Evolutionary conservation across 75 land plant species (phyloP), one percentile per base, ranked within the genome.

Genomic region (Cupressus sempervirens): DNA sequence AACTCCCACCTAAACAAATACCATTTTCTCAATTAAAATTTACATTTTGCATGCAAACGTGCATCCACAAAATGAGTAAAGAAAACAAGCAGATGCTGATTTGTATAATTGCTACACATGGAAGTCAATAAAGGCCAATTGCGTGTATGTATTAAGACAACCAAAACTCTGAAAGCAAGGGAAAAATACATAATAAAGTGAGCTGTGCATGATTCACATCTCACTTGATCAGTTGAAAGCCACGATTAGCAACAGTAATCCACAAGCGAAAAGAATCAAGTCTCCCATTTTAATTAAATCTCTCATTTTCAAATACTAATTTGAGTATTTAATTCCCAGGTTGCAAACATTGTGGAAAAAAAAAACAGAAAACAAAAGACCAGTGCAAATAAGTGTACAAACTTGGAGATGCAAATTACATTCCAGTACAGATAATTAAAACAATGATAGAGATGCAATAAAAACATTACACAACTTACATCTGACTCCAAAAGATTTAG

Each of bases 1-100:
- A 11, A 73, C 46, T 54, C 52, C 58, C 68, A 89, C 90, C 93
- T 93, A 88, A 85, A 84, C 68, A 81, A 52, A 79, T 79, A 45
- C 32, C 81, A 79, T 40, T 79, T 79, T 79, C 50, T 79, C 81
- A 79, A 79, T 79, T 79, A 79, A 79, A 45, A n/a, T 79, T 43
- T 79, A 14, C 13, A 45, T 79, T 79, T 43, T 79, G 81, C 81
- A 79, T 79, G 81, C 81, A 79, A 79, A 79, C n/a, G 52, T 30
- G 81, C 81, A 79, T 79, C 81, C 81, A 79, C 81, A 79, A 79
- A 79, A 45, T 79, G 48, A 79, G 81, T 79, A 79, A 79, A 79
- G 81, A 48, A 45, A 79, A 79, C 13, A 79, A 43, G 81, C 29
- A 79, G 81, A 79, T 45, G 81, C 81, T 79, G 50, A 79, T 79